Evolutionary conservation across 768 basidiomycete genomes (phyloP).

Genomic region (Roridomyces roridus): DNA sequence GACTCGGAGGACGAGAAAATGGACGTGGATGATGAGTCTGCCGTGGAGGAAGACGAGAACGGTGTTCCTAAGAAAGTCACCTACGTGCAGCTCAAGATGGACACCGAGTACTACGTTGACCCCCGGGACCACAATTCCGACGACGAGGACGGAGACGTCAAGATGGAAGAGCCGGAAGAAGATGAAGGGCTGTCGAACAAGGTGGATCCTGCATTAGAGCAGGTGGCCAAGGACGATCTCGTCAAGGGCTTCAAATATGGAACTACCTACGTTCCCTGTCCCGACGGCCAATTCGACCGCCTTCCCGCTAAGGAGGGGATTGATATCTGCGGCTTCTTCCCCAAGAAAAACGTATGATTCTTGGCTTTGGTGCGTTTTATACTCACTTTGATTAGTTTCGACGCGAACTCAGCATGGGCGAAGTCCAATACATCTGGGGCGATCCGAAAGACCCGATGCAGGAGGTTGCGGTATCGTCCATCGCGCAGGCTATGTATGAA

Average conservation of each 20-base stretch:
- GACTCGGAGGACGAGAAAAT: constrained; percentile 27
- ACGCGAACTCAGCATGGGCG: constrained; percentile 81
- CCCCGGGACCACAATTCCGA: constrained; percentile 42
- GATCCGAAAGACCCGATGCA: constrained; percentile 68
- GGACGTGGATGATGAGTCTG: constrained; percentile 36
- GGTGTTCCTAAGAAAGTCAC: constrained; percentile 24
- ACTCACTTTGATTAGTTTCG: constrained; percentile 63
- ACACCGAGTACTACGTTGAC: constrained; percentile 64
- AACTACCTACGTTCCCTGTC: constrained; percentile 84
- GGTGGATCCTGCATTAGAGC: constrained; percentile 48
- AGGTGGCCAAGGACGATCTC: constrained; percentile 80
- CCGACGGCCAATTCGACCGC: constrained; percentile 81
- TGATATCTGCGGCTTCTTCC: constrained; percentile 88
- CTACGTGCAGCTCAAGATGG: constrained; percentile 54
- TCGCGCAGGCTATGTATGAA: constrained; percentile 81
- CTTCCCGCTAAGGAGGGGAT: constrained; percentile 84
- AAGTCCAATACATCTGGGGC: constrained; percentile 86
- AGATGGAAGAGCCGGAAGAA: constrained; percentile 41
- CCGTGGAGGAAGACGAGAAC: constrained; percentile 19
- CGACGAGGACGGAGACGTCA: constrained; percentile 36
- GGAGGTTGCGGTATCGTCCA: constrained; percentile 86
- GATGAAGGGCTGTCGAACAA: constrained; percentile 35
- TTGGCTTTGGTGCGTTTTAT: neutral
- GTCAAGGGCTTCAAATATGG: constrained; percentile 90
- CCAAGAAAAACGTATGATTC: constrained; percentile 59